Evolutionary conservation across 2,329 filamentous ascomycete species (phyloP), one percentile per base, ranked within the genome.

Genomic region (Phialophora verrucosa): DNA sequence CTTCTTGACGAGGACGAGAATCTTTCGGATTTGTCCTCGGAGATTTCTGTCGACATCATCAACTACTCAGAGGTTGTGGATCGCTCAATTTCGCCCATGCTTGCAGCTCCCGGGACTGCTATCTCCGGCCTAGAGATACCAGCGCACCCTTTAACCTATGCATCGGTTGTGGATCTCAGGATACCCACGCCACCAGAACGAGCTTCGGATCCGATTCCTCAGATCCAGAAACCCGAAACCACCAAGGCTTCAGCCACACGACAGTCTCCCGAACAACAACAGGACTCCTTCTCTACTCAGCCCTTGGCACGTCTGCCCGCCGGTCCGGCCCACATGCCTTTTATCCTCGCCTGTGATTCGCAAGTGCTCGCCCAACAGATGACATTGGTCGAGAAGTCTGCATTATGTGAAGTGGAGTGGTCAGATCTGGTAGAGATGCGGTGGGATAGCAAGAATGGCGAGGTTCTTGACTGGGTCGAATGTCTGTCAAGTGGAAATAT

Each of bases 321-420:
- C 62, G 72, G 49, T 65, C 65, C 75, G 31, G 75, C 79, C 8
- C 87, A 90, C 74, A 76, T 88, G 25, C 87, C 87, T 0, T 90
- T 89, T 72, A 78, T 89, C 31, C 79, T 90, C n/a, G 84, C 85
- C 0, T 88, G 85, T 65, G 85, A 87, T 71, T 87, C 87, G 1
- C 82, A 86, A 65, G 74, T 83, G 4, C 80, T 90, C 60, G 87
- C 87, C 1, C 83, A 89, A 73, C 87, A 90, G 73, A 82, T 90
- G 65, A 89, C 87, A 1, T 78, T 90, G 66, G 83, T 90, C 51
- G 87, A 90, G 72, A 87, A 88, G 75, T 87, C 88, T 60, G 87
- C 87, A 1, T 76, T 90, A 29, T 86, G 87, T 66, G 87, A 89
- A 71, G 84, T 90, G 62, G 87, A 89, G 72, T 90, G 87, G 87